Conservation (phyloP, 2,329 filamentous ascomycete genomes). For the Alternaria sp. region DNA sequence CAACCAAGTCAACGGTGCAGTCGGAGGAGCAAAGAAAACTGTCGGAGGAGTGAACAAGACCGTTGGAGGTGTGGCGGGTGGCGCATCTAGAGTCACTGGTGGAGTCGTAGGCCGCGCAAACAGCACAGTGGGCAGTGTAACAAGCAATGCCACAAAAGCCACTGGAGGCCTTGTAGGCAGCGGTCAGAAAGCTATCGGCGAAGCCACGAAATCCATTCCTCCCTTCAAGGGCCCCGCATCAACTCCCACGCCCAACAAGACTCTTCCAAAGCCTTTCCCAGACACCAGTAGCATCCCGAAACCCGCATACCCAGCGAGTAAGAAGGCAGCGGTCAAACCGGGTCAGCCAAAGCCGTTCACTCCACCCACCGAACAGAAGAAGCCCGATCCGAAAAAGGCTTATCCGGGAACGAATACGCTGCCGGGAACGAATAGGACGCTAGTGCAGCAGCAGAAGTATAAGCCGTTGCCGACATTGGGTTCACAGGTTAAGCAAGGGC, state of each 20-base stretch:
- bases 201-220: constrained; percentile 16
- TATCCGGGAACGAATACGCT: constrained; percentile 47
- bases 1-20: constrained; percentile 26
- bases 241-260: constrained; percentile 16
- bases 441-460: constrained; percentile 37
- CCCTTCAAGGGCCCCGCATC: constrained; percentile 19
- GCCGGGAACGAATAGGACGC: constrained; percentile 38
- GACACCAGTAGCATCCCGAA: constrained; percentile 25
- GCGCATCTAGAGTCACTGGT: constrained; percentile 20
- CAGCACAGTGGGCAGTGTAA: constrained; percentile 22
- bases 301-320: constrained; percentile 29
- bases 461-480: constrained; percentile 39
- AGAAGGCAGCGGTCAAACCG: constrained; percentile 41
- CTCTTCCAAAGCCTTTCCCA: constrained; percentile 18
- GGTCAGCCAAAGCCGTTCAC: constrained; percentile 41
- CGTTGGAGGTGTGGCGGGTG: constrained; percentile 21
- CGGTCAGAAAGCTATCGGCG: constrained; percentile 23
- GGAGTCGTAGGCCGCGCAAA: constrained; percentile 22
- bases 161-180: constrained; percentile 16
- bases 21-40: constrained; percentile 33
- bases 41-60: constrained; percentile 27
- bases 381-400: constrained; percentile 27
- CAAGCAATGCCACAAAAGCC: constrained; percentile 18
- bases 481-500: constrained; percentile 37
- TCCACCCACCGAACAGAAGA: constrained; percentile 26